Conservation (phyloP, 164 flowering plant species). For the Dillenia turbinata region DNA sequence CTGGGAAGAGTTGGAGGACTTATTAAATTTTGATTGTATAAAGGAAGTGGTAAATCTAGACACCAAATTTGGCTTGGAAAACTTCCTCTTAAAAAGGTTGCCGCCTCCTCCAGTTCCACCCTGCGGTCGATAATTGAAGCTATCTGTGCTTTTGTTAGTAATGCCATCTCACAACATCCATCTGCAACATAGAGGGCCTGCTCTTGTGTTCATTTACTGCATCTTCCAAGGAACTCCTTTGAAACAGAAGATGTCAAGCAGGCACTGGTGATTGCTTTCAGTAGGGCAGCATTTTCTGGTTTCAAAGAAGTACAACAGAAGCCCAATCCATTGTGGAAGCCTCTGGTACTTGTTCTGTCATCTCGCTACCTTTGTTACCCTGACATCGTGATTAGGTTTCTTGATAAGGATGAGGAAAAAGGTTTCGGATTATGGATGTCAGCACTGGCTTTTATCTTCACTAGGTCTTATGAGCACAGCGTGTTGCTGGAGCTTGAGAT, state of each 20-base stretch:
- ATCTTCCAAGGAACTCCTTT: constrained; percentile 44
- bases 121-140: constrained; percentile 59
- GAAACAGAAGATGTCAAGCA: constrained; percentile 53
- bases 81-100: constrained; percentile 36
- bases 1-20: constrained; percentile 80
- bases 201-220: constrained; percentile 56
- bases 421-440: constrained; percentile 57
- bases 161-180: constrained; percentile 59
- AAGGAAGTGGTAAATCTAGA: constrained; percentile 49
- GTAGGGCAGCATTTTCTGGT: constrained; percentile 52
- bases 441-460: constrained; percentile 32
- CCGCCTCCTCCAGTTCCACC: constrained; percentile 72
- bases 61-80: constrained; percentile 32
- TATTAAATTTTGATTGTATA: constrained; percentile 53
- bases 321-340: constrained; percentile 66
- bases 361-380: constrained; percentile 66
- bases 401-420: constrained; percentile 38
- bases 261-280: constrained; percentile 41
- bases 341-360: constrained; percentile 59
- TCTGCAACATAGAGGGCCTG: constrained; percentile 76
- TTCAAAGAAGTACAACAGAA: constrained; percentile 40
- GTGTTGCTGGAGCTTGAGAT: constrained; percentile 48
- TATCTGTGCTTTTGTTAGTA: constrained; percentile 50
- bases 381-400: constrained; percentile 41
- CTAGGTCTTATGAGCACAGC: constrained; percentile 32